Evolutionary conservation across 345 rosid genomes (phyloP).

Genomic region (Lenwebbia sp.): DNA sequence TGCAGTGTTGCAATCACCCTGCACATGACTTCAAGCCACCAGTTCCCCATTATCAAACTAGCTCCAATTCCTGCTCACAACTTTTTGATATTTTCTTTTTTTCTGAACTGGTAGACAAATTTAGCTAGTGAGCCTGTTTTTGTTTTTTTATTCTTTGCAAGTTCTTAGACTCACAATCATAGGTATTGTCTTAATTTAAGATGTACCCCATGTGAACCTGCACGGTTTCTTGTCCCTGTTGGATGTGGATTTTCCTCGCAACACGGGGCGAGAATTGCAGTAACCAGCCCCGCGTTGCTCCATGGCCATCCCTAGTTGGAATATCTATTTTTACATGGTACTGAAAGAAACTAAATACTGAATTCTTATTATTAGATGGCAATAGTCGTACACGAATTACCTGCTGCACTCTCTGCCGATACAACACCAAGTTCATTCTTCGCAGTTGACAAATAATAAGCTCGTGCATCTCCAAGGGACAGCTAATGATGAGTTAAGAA

Average conservation of each 20-base stretch:
- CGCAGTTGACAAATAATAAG: constrained; percentile 87
- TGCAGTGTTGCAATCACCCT: no score
- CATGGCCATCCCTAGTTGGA: background rate
- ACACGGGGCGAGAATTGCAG: background rate
- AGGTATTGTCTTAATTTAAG: background rate
- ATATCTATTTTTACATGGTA: background rate
- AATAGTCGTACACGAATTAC: constrained; percentile 15
- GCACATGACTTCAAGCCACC: no score
- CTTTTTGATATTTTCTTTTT: no score
- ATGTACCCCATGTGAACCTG: background rate
- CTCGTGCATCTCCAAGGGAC: constrained; percentile 93
- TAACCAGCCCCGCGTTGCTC: background rate
- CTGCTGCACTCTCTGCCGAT: constrained; percentile 79
- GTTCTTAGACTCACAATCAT: background rate
- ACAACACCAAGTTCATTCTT: constrained; percentile 87
- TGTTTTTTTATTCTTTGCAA: background rate
- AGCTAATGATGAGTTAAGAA: constrained; percentile 28
- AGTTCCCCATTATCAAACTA: no score
- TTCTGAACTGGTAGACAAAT: no score
- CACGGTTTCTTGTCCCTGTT: background rate
- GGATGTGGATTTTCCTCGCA: background rate
- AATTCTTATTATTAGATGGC: background rate
- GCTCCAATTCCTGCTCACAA: no score
- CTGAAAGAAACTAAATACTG: background rate
- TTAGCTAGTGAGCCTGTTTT: background rate